Percentiles rank a stretch among this genome's conserved stretches.
phyloP scores from a whole-genome alignment of 2,329 filamentous ascomycete genomes.

The Penicillium sp. region DNA sequence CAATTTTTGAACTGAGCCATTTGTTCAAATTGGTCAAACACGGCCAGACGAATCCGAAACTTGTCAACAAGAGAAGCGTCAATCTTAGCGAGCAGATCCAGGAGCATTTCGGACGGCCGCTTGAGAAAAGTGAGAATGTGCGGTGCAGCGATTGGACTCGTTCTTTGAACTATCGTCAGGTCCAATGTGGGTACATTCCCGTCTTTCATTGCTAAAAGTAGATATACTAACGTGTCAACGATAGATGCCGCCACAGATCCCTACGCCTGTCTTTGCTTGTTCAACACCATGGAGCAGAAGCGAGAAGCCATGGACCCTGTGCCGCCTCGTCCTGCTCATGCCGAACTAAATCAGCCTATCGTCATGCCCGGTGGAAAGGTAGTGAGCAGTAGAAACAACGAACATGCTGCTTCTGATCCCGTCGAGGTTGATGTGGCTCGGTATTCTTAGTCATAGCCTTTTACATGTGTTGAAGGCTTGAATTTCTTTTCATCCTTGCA shows the following conservation, averaged over 20 bases:
- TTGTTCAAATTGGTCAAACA: conserved; percentile 72
- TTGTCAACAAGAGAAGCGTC: conserved; percentile 63
- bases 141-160: conserved; percentile 70
- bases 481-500: not conserved
- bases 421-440: conserved; percentile 13
- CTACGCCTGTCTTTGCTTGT: conserved; percentile 72
- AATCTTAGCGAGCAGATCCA: conserved; percentile 64
- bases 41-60: conserved; percentile 48
- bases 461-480: not conserved
- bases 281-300: conserved; percentile 63
- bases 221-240: not conserved
- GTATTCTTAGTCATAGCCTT: conserved; percentile 1
- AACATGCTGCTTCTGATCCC: conserved; percentile 4
- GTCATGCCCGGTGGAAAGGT: conserved; percentile 46
- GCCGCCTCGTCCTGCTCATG: conserved; percentile 65
- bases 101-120: conserved; percentile 64
- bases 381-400: conserved; percentile 5
- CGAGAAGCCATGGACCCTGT: conserved; percentile 61
- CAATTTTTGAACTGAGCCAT: conserved; percentile 76
- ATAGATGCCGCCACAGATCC: conserved; percentile 77
- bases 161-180: conserved; percentile 58
- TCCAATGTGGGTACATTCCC: conserved; percentile 54
- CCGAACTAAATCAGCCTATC: conserved; percentile 63
- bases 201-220: not conserved
- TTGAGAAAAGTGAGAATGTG: conserved; percentile 67